phyloP scores from a whole-genome alignment of 2,329 filamentous ascomycete species.

The Camptophora hylomeconis region DNA sequence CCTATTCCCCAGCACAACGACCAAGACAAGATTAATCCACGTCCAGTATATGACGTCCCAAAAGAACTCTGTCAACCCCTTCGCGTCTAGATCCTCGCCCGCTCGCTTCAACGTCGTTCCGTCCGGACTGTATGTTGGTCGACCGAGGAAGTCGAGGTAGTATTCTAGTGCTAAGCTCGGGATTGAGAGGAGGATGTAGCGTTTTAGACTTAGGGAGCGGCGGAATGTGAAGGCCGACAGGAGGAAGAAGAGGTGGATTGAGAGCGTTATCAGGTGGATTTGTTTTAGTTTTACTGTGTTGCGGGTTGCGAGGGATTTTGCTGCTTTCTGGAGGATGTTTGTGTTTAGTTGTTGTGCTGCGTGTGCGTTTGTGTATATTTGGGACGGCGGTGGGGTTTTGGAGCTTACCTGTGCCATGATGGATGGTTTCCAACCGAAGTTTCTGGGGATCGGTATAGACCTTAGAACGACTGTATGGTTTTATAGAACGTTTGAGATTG shows the following conservation, averaged over 20 bases:
- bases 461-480: no score
- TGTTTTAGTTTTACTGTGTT: slow-evolving; percentile 67
- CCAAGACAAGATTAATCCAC: slow-evolving; percentile 63
- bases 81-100: slow-evolving; percentile 77
- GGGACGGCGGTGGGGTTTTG: no score
- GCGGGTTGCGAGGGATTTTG: slow-evolving; percentile 55
- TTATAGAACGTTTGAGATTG: no score
- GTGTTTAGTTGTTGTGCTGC: no score
- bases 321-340: slow-evolving; percentile 31
- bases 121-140: slow-evolving; percentile 56
- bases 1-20: slow-evolving; percentile 67
- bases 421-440: no score
- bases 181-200: slow-evolving; percentile 59
- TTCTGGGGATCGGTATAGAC: no score
- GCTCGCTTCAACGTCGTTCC: slow-evolving; percentile 57
- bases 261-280: slow-evolving; percentile 64
- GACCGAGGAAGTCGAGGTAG: slow-evolving; percentile 71
- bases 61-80: slow-evolving; percentile 92
- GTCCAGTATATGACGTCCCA: slow-evolving; percentile 96
- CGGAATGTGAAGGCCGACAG: slow-evolving; percentile 53
- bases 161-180: slow-evolving; percentile 72
- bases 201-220: slow-evolving; percentile 46
- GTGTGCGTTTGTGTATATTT: no score
- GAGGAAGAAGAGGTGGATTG: slow-evolving; percentile 63
- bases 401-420: no score